Conservation (phyloP, 129 eudicot genomes). For the Scalesia atractyloides region DNA sequence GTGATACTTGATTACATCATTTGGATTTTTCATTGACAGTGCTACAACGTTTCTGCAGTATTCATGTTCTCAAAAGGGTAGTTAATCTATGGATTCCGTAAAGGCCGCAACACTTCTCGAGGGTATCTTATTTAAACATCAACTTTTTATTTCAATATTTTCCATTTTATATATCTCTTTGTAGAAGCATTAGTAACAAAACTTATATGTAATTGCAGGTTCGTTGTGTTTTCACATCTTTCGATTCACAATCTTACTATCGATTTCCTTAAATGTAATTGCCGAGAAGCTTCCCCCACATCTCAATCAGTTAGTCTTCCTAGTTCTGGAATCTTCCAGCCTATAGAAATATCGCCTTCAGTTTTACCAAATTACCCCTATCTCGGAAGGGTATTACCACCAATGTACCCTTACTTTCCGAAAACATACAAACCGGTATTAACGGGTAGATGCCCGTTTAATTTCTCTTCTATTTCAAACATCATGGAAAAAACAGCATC, state of each 20-base stretch:
- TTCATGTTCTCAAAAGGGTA: constrained; percentile 76
- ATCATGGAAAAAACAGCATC: constrained; percentile 78
- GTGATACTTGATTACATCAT: not conserved
- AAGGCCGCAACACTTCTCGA: constrained; percentile 50
- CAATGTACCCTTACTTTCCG: constrained; percentile 81
- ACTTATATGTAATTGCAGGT: constrained; percentile 53
- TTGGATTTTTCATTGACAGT: constrained; percentile 27
- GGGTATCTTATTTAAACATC: constrained; percentile 38
- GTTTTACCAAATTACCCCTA: constrained; percentile 67
- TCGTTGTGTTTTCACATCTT: constrained; percentile 46
- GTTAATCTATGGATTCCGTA: constrained; percentile 62
- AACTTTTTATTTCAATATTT: not conserved
- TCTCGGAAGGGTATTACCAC: constrained; percentile 59
- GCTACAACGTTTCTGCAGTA: constrained; percentile 31
- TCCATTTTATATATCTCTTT: not conserved
- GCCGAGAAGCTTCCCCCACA: constrained; percentile 37
- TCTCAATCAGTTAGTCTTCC: constrained; percentile 66
- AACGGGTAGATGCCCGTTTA: constrained; percentile 87
- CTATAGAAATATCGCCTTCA: constrained; percentile 86
- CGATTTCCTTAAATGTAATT: constrained; percentile 39
- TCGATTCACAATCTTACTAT: constrained; percentile 46
- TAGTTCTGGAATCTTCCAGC: constrained; percentile 57
- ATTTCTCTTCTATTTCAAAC: constrained; percentile 76
- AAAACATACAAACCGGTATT: constrained; percentile 72
- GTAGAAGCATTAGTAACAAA: not conserved